phyloP scores from a whole-genome alignment of 2,329 filamentous ascomycete genomes.

The Purpureocillium lavendulum region DNA sequence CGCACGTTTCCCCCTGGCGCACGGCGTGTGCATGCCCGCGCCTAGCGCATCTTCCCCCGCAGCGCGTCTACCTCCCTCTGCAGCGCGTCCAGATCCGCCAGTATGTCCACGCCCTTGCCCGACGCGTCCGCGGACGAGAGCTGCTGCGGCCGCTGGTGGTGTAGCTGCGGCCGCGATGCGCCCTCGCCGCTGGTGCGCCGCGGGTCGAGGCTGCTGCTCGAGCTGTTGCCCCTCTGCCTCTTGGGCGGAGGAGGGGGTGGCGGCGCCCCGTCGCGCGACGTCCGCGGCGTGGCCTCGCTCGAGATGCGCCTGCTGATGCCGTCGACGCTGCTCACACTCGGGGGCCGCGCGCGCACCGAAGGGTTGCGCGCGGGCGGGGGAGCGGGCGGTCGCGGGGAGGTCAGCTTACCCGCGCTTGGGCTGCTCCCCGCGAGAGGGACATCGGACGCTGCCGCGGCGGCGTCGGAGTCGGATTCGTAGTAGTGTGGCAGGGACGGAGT shows the following conservation, averaged over 20 bases:
- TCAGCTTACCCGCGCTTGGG: conserved; percentile 10
- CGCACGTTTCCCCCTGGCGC: no score
- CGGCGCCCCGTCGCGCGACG: conserved; percentile 16
- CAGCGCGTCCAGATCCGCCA: conserved; percentile 63
- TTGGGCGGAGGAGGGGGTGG: conserved; percentile 43
- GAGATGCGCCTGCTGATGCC: conserved; percentile 19
- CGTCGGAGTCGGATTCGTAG: conserved; percentile 7
- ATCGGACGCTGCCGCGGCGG: conserved; percentile 6
- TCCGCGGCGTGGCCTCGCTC: conserved; percentile 15
- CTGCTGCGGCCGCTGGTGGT: no score
- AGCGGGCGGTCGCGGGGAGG: conserved; percentile 26
- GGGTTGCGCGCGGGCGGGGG: conserved; percentile 36
- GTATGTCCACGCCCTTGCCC: conserved; percentile 46
- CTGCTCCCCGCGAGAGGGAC: not conserved
- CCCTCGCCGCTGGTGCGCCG: conserved; percentile 24
- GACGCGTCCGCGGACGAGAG: conserved; percentile 11
- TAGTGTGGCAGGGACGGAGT: conserved; percentile 8
- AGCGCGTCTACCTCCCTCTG: conserved; percentile 70
- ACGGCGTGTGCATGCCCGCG: no score
- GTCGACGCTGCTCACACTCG: conserved; percentile 34
- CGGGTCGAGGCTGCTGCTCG: conserved; percentile 29
- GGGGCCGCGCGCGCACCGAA: conserved; percentile 32
- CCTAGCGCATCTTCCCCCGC: conserved; percentile 19
- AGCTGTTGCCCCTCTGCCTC: conserved; percentile 37
- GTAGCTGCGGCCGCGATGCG: conserved; percentile 9